These are phyloP conservation scores for Chalciporus sphaerocephalus DNA, from an alignment of 768 basidiomycete genomes.

Conservation along the genomic window DNA sequence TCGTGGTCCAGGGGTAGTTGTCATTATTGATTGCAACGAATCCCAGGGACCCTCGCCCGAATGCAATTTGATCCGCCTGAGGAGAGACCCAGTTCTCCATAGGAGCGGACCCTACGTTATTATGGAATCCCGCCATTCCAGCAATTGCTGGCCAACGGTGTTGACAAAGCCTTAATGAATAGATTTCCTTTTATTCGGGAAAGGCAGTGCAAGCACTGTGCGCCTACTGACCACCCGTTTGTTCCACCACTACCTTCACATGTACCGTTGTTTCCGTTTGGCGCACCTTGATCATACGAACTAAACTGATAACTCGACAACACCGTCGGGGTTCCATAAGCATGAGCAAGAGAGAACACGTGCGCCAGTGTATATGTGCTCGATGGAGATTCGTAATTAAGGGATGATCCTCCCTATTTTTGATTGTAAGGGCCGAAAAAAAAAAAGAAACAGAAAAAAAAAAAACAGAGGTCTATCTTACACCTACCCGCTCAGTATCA, in stretches of 20 bases:
- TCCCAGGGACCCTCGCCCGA: slow-evolving; percentile 54
- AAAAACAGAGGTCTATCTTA: not conserved
- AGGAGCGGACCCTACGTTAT: slow-evolving; percentile 45
- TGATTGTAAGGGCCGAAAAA: not conserved
- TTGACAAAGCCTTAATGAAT: slow-evolving; percentile 46
- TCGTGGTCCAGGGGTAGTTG: slow-evolving; percentile 50
- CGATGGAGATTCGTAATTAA: slow-evolving; percentile 57
- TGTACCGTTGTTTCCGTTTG: slow-evolving; percentile 34
- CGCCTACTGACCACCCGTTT: slow-evolving; percentile 38
- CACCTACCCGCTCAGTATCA: slow-evolving; percentile 56
- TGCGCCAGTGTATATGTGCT: slow-evolving; percentile 59
- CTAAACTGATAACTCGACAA: not conserved
- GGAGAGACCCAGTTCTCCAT: slow-evolving; percentile 58
- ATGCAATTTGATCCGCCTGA: slow-evolving; percentile 57
- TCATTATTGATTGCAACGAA: slow-evolving; percentile 68
- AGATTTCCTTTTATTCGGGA: slow-evolving; percentile 20
- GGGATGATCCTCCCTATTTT: slow-evolving; percentile 44
- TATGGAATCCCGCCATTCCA: slow-evolving; percentile 58
- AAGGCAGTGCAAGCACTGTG: not conserved
- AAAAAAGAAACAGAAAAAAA: not conserved
- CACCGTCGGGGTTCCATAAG: slow-evolving; percentile 58
- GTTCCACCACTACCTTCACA: slow-evolving; percentile 48
- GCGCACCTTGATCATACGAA: not conserved
- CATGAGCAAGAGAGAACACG: slow-evolving; percentile 59
- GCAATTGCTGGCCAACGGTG: slow-evolving; percentile 55